Evolutionary conservation across 2,329 filamentous ascomycete genomes (phyloP).

Genomic region (Stagonosporopsis vannaccii): DNA sequence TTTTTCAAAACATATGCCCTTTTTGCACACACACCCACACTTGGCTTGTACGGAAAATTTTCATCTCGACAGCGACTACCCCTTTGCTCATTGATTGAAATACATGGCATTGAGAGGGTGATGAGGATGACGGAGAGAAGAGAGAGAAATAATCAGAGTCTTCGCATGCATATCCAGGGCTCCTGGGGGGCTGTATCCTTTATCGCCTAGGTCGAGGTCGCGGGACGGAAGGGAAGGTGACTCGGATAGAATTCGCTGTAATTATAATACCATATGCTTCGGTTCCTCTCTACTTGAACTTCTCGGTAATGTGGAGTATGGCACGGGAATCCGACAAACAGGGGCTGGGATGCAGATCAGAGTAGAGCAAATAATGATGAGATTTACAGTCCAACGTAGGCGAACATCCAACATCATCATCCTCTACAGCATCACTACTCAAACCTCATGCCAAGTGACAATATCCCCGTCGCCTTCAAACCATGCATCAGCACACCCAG

Average conservation of each 20-base stretch:
- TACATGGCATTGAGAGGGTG: conserved; percentile 14
- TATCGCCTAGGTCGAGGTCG: not conserved
- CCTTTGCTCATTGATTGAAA: conserved; percentile 19
- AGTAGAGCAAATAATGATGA: not conserved
- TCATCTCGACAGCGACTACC: conserved; percentile 19
- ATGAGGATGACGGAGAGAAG: not conserved
- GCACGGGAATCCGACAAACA: not conserved
- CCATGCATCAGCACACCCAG: conserved; percentile 37
- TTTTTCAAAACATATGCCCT: no score
- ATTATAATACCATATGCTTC: conserved; percentile 20
- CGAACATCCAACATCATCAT: not conserved
- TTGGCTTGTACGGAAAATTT: conserved; percentile 18
- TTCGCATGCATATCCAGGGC: conserved; percentile 4
- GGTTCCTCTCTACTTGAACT: conserved; percentile 1
- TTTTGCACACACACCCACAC: not conserved
- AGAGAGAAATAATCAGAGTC: not conserved
- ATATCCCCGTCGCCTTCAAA: conserved; percentile 41
- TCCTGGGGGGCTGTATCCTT: conserved; percentile 3
- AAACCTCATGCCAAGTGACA: conserved; percentile 19
- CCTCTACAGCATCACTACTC: not conserved
- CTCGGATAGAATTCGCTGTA: conserved; percentile 17
- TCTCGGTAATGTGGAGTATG: not conserved
- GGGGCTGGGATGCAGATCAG: not conserved
- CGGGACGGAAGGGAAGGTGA: not conserved
- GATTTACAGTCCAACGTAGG: not conserved